These are phyloP conservation scores for Arthrobotrys entomopaga DNA, from an alignment of 2,329 filamentous ascomycete genomes.

Conservation along the genomic window DNA sequence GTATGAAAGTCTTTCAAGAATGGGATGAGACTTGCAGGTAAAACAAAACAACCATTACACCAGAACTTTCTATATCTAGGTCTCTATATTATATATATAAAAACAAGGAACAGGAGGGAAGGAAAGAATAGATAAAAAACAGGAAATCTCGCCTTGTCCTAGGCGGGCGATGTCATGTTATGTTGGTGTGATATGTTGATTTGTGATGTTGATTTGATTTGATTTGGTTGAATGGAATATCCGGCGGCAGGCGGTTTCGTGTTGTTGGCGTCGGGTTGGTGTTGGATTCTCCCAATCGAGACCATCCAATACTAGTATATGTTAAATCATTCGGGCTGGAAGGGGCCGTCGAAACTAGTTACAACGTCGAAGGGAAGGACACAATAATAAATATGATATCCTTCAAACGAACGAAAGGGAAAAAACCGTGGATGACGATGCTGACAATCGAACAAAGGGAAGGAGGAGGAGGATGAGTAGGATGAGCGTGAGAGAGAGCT, in stretches of 20 bases:
- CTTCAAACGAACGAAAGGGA: neutral
- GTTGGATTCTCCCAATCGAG: constrained; percentile 2
- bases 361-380: neutral
- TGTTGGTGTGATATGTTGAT: constrained; percentile 4
- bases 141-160: no score
- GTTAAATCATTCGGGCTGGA: neutral
- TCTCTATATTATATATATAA: no score
- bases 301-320: no score
- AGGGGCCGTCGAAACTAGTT: neutral
- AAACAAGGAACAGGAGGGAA: no score
- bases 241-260: neutral
- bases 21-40: no score
- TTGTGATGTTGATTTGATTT: neutral
- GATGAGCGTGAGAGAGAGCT: constrained; percentile 6
- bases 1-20: no score
- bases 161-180: neutral
- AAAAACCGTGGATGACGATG: neutral
- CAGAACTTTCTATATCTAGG: no score
- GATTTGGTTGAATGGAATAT: neutral
- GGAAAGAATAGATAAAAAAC: no score
- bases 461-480: neutral
- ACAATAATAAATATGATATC: no score
- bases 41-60: no score
- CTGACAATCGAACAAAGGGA: neutral
- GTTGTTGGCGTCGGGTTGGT: constrained; percentile 8